Evolutionary conservation across 345 rosid species (phyloP).

Genomic region (Salix dunnii): DNA sequence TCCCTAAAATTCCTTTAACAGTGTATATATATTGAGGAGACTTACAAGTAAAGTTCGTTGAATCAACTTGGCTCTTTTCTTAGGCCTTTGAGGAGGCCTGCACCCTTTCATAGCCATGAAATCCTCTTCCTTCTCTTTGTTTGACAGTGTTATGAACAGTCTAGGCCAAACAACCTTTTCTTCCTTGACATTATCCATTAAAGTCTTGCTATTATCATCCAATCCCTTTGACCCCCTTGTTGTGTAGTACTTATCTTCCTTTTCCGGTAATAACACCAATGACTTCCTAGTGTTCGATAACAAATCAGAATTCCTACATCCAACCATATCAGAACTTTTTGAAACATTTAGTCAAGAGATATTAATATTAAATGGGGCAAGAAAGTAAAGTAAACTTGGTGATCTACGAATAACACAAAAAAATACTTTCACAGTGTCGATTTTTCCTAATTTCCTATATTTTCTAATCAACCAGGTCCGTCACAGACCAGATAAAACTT

Average conservation of each 20-base stretch:
- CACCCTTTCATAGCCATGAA: constrained; percentile 95
- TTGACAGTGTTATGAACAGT: constrained; percentile 66
- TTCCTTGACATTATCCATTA: constrained; percentile 58
- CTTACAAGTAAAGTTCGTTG: constrained; percentile 79
- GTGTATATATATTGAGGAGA: background rate
- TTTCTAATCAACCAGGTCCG: background rate
- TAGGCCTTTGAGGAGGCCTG: constrained; percentile 88
- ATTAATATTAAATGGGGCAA: background rate
- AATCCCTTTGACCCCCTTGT: constrained; percentile 74
- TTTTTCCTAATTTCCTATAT: background rate
- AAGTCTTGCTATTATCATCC: constrained; percentile 58
- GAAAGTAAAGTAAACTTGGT: background rate
- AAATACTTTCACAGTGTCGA: background rate
- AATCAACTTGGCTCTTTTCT: constrained; percentile 81
- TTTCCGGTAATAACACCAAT: constrained; percentile 51
- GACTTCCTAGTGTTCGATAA: constrained; percentile 46
- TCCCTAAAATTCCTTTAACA: background rate
- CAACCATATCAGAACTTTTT: background rate
- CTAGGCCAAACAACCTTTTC: constrained; percentile 74
- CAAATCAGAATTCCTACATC: constrained; percentile 49
- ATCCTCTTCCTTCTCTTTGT: constrained; percentile 93
- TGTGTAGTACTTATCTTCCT: constrained; percentile 75
- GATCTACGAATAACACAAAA: background rate
- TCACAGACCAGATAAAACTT: background rate
- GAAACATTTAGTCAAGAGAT: background rate